Conservation (phyloP, 2,329 filamentous ascomycete species). For the Neodidymelliopsis sp. region DNA sequence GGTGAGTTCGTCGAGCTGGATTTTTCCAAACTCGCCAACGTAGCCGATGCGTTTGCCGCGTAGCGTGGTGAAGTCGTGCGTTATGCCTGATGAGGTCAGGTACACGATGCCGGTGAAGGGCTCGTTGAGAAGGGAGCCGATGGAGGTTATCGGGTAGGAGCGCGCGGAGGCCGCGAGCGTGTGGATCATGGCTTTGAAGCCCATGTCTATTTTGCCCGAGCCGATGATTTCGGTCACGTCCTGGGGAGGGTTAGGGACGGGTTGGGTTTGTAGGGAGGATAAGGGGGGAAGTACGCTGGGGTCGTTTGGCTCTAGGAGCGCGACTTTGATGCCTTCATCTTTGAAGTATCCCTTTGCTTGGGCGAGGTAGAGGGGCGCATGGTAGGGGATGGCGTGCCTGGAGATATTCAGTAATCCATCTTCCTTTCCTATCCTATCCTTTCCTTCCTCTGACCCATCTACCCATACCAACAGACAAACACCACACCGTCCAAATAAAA, state of each 20-base stretch:
- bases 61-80: conserved; percentile 75
- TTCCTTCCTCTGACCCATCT: conserved; percentile 1
- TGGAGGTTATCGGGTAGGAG: conserved; percentile 74
- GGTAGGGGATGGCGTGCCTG: conserved; percentile 84
- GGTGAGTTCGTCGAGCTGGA: conserved; percentile 83
- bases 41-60: conserved; percentile 81
- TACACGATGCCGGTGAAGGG: conserved; percentile 83
- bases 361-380: conserved; percentile 78
- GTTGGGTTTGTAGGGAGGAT: conserved; percentile 15
- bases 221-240: conserved; percentile 86
- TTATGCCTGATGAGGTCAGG: conserved; percentile 77
- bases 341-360: conserved; percentile 78
- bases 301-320: conserved; percentile 79
- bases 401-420: conserved; percentile 11
- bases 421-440: too few species aligned
- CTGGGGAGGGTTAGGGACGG: too few species aligned
- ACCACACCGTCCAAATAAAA: too few species aligned
- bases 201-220: conserved; percentile 76
- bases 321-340: conserved; percentile 79
- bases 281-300: conserved; percentile 63
- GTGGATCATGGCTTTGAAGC: conserved; percentile 86
- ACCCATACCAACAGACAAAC: too few species aligned
- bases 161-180: conserved; percentile 80
- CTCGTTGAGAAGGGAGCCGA: conserved; percentile 79
- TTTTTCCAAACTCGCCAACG: conserved; percentile 81